A percentile compares a stretch with the other conserved stretches of the same genome.
Conservation (phyloP, 2,329 filamentous ascomycete species). For the Talaromyces sp. region DNA sequence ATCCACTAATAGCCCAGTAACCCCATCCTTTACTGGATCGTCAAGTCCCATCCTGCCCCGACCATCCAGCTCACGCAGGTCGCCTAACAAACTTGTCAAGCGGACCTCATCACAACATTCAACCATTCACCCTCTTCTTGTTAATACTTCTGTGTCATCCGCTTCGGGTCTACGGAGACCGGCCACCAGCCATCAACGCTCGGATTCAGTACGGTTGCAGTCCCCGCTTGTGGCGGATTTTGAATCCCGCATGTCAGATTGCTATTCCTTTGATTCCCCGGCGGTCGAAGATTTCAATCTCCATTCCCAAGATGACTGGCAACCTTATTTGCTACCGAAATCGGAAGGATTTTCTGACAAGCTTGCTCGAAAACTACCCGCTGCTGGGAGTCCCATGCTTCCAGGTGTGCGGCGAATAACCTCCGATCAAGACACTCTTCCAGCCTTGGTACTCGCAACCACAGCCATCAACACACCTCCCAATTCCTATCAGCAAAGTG, state of each 20-base stretch:
- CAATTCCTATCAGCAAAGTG: conserved; percentile 22
- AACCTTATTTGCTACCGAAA: conserved; percentile 42
- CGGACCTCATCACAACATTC: conserved; percentile 59
- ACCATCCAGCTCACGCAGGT: conserved; percentile 31
- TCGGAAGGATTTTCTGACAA: conserved; percentile 32
- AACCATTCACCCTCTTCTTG: conserved; percentile 41
- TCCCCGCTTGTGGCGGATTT: conserved; percentile 37
- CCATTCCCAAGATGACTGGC: conserved; percentile 33
- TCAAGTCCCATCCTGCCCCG: conserved; percentile 52
- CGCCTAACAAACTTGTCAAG: conserved; percentile 66
- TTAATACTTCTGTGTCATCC: conserved; percentile 34
- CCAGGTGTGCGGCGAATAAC: conserved; percentile 47
- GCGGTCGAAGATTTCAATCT: conserved; percentile 16
- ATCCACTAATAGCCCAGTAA: conserved; percentile 52
- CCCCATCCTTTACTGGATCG: conserved; percentile 58
- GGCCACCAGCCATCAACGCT: conserved; percentile 66
- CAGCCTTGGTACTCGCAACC: conserved; percentile 54
- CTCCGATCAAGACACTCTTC: conserved; percentile 47
- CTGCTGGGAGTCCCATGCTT: conserved; percentile 39
- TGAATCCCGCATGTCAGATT: conserved; percentile 24
- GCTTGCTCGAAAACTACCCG: conserved; percentile 45
- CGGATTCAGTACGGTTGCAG: conserved; percentile 54
- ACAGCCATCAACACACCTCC: conserved; percentile 32
- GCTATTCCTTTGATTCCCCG: conserved; percentile 9
- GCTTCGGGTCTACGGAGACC: conserved; percentile 60